These are phyloP conservation scores for Lactarius pseudohatsudake DNA, from an alignment of 768 basidiomycete genomes.

Conservation along the genomic window DNA sequence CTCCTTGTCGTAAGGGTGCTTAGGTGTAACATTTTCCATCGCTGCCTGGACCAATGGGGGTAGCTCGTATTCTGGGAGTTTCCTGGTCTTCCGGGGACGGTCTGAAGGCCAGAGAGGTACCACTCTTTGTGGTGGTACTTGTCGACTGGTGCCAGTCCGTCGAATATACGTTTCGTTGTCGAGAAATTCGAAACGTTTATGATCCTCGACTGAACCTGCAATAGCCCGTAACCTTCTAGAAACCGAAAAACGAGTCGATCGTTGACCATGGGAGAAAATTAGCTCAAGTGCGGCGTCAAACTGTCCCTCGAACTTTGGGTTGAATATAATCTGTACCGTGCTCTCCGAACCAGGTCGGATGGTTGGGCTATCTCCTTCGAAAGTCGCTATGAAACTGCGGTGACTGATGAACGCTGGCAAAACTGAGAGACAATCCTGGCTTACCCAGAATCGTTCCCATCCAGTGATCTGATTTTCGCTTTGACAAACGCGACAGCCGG, in stretches of 20 bases:
- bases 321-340: constrained; percentile 10
- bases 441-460: constrained; percentile 14
- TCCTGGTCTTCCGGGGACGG: constrained; percentile 6
- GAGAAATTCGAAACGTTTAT: constrained; percentile 13
- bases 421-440: not conserved
- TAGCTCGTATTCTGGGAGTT: constrained; percentile 15
- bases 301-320: constrained; percentile 18
- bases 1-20: not conserved
- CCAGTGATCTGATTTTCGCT: constrained; percentile 8
- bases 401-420: not conserved
- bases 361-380: constrained; percentile 9
- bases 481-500: constrained; percentile 23
- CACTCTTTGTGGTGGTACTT: constrained; percentile 7
- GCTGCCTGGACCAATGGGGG: not conserved
- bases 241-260: constrained; percentile 5
- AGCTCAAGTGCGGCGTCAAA: constrained; percentile 17
- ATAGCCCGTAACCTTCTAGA: constrained; percentile 10
- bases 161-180: not conserved
- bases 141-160: not conserved
- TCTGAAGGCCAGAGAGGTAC: not conserved
- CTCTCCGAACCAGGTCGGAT: constrained; percentile 19
- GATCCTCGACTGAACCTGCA: constrained; percentile 19
- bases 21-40: not conserved
- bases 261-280: constrained; percentile 12
- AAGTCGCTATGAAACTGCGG: constrained; percentile 13